Base-by-base conservation (phyloP, 1,139 yeast species). In the Taphrina wiesneri region DNA sequence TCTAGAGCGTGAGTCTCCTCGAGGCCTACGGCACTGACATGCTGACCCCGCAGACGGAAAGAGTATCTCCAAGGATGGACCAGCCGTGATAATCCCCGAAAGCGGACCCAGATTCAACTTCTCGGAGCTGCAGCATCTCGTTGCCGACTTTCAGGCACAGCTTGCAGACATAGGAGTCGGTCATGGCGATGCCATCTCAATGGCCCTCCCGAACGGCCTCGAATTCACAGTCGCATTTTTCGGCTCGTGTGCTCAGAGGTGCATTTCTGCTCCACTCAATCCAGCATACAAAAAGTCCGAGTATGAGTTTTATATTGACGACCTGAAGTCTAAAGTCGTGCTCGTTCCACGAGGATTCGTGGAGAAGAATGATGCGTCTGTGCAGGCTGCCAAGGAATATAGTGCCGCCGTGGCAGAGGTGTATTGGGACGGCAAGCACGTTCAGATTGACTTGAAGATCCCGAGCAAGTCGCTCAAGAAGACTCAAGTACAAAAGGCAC, bases 261-360 rank as follows among this genome's bases (percentile, higher is more conserved):
- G 81, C 70, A 77, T 85, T 52, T 87, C 86, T 23, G 87, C 88
- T 3, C 90, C 90, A 3, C 76, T 86, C 72, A 86, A 86, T 72
- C 82, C 88, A 15, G 80, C 80, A 66, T 85, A 85, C 74, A 84
- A 82, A 72, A 81, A 82, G 71, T 46, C 77, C 41, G 90, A 86
- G 75, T 83, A 85, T 72, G 84, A 83, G 71, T 85, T 85, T 73
- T 86, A 85, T 73, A 76, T 86, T 67, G 82, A 80, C 59, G 90
- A 86, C 71, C 76, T 86, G 70, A 77, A 82, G 70, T 80, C 88
- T 2, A 78, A 79, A 61, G 83, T 84, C 45, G 79, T 86, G 30
- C 75, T 85, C 65, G 86, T 86, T 13, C 85, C 87, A 30, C 75
- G 77, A 67, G 87, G 86, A 17, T 74, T 67, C 28, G 61, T 57